Evolutionary conservation across 371 early-diverging fungal species (phyloP), one percentile per base, ranked within the genome.

Genomic region (Haplosporangium sp.): DNA sequence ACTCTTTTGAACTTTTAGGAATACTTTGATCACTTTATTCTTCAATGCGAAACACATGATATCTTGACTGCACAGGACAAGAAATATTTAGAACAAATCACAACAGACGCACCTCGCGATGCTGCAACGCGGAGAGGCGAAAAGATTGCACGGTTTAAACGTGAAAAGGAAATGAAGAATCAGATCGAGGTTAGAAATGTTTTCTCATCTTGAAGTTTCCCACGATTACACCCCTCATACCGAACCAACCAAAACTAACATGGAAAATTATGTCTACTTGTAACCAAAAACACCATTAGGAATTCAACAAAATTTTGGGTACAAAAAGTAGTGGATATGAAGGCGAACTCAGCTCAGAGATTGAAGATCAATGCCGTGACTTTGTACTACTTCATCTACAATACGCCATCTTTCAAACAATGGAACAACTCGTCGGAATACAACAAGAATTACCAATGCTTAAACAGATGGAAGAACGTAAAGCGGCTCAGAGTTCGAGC

Each of bases 101-200:
- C 67, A 56, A 50, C 71, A 44, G 55, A 75, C 48, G 63, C 65
- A 11, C 77, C 63, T 44, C 61, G 63, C 38, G 83, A 83, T 71
- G 63, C 85, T 59, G 71, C 90, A 70, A 85, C 88, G 73, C 69
- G 74, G 50, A 87, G 96, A 20, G 87, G 86, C 27, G 90, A 90
- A 63, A 95, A 94, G 76, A 95, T 96, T 77, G 91, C 88, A 9
- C 86, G 92, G 8, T 94, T 86, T 82, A 94, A 94, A 63, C 87
- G 92, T 19, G 94, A 94, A 72, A 91, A 90, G 71, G 92, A 85
- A 17, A 82, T 87, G 38, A 86, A 89, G 64, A 77, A 83, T 47
- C 88, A 88, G 64, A 83, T 93, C 50, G 77, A 89, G 73, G 86
- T 83, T 56, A 56, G 37, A 9, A 34, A 7, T 56, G 11, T 8